Evolutionary conservation across 805 yeast species (phyloP), one percentile per base, ranked within the genome.

Genomic region (Pichia nakasei): DNA sequence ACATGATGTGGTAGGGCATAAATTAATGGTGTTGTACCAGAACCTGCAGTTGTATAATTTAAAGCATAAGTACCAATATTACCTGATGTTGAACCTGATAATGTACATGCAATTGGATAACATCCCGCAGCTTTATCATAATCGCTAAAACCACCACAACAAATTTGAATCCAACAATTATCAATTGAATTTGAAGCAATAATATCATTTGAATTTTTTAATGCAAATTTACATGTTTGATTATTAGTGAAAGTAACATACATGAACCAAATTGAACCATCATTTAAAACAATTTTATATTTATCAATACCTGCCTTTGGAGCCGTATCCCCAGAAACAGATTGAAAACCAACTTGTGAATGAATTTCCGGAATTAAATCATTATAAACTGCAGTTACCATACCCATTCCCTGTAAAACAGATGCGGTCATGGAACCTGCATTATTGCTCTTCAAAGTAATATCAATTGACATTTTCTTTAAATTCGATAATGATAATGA

Each of bases 121-220:
- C 69, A 67, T 44, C 91, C 91, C 37, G 89, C 87, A 22, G 84
- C 76, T 41, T 66, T 55, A 57, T 80, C 86, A 55, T 78, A 77
- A 52, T 62, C 70, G 22, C 66, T 58, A 26, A 73, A 80, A 29
- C 57, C 52, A 38, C 59, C 47, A 9, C 49, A 43, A 6, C 76
- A 78, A n/a, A 69, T 58, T 63, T 78, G 82, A 31, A 75, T 55
- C 35, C 69, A 59, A 42, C 68, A 55, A 19, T 70, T 68, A 54
- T 67, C 60, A 56, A 70, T 52, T 31, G 70, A 52, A 43, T 54
- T 24, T 44, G 67, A 52, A 42, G 66, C 79, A 39, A 56, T 57
- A 31, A 77, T 54, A 31, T 63, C 56, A 49, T 54, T 59, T 34
- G 64, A 51, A 40, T 59, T 61, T 4, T 48, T 50, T 45, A 72